Evolutionary conservation across 169 alveolate species (phyloP), one percentile per base, ranked within the genome.

Genomic region (Cryptosporidium ubiquitum): DNA sequence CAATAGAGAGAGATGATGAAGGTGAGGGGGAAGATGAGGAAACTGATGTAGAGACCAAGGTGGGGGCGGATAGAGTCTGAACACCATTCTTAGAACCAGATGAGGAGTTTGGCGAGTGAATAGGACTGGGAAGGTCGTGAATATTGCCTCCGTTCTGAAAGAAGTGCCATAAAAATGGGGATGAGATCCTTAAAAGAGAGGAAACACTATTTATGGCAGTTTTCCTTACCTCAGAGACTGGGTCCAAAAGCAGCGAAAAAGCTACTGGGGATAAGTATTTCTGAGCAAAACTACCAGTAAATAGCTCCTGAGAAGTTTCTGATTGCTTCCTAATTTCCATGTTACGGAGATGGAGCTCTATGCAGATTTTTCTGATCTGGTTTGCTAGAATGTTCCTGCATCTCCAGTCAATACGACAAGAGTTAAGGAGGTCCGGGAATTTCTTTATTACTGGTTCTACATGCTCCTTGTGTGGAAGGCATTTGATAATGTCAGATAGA

Each of bases 201-300:
- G 89, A 79, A 14, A 79, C 47, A 20, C 89, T 58, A 44, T 79
- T 66, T 9, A 79, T 60, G 14, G 89, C 89, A 20, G 71, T 79
- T 23, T 37, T 29, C 20, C 89, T 79, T 1, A 79, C 89, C 20
- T 60, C 68, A 9, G 89, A 79, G 10, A 79, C 89, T n/a, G 89
- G 89, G 52, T 79, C 89, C 0, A 64, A 14, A 14, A 79, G 52
- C 26, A 79, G 51, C 29, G 89, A 79, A 39, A 79, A 79, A 12
- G 89, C 89, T n/a, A 79, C 74, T 1, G 89, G 89, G 18, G 89
- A 79, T 29, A 79, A 16, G 49, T 79, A 79, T n/a, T 79, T 79
- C 29, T 64, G 73, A n/a, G 89, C 60, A 31, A 58, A 66, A 9
- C 14, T 79, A 6, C 89, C 89, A 39, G 75, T 61, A 49, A 79